Base-by-base conservation (phyloP, 225 moss, liverwort and hornwort genomes). In the Lunularia cruciata region DNA sequence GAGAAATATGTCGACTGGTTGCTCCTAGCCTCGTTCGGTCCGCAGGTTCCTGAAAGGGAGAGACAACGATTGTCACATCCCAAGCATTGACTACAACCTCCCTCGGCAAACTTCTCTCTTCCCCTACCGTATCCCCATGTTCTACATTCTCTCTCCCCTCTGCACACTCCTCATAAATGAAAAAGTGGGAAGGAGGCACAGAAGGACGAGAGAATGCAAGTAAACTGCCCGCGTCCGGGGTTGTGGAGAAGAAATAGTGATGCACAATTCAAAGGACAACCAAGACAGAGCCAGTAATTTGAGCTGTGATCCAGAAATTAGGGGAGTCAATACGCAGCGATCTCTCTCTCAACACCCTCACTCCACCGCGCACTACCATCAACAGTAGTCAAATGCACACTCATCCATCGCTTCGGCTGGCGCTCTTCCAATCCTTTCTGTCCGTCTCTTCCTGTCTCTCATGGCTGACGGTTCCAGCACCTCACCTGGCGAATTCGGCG, bases 401-500 rank as follows among this genome's bases (percentile, higher is more conserved):
- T 72, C 62, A 72, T 61, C 54, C 5, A 40, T 38, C 33, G 34
- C 43, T 51, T 40, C 51, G n/a, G 26, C 34, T 34, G 51, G 43
- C 46, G 40, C 64, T 52, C 40, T 42, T 5, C 22, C 14, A 49
- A 35, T 22, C 48, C 39, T 47, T 64, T 1, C 71, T 19, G 36
- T 69, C 60, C 28, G 32, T 66, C 60, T 53, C 60, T 78, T 63
- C 56, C 68, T 63, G 64, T 63, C 63, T 56, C 49, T 69, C 57
- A n/a, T 6, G 38, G 63, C 49, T 43, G 42, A 59, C 70, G 25
- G 47, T 38, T 28, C 28, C 61, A 27, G 78, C 64, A 57, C 69
- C 69, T 69, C 53, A 67, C 68, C 9, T 42, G 45, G 28, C 31
- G 63, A 46, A 43, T 43, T 45, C 28, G 1, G 28, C 45, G 16